Base-by-base conservation (phyloP, 176 grass and related monocot genomes). In the Guadua angustifolia region DNA sequence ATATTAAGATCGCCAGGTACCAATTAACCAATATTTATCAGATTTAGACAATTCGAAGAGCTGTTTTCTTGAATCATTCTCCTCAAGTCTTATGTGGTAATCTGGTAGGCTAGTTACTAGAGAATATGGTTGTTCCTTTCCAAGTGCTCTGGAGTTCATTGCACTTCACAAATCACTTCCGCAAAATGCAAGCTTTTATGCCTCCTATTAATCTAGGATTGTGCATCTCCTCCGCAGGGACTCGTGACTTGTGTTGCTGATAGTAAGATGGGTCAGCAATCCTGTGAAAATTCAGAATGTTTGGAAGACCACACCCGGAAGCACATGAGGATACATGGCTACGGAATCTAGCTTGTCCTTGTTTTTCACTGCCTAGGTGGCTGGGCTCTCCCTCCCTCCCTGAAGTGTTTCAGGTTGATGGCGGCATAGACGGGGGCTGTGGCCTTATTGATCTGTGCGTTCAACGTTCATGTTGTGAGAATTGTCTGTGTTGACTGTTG, bases 1-100 rank as follows among this genome's bases (percentile, higher is more conserved):
- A 86, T 70, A 86, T 94, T 81, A 99, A 93, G 77, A 99, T 99
- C 49, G 44, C 81, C 36, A 99, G 93, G 97, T 99, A 99, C 39
- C 64, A 62, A 57, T 69, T 50, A 73, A 46, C 68, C 52, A 33
- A 88, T 70, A 10, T 69, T 74, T 4, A 59, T 67, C 57, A 50
- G 42, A 57, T 53, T 82, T 86, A 15, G 21, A n/a, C 10, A 7
- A 57, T 72, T 65, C 78, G 39, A 67, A 58, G 46, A 45, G 66
- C 33, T 78, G 63, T 52, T 81, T 55, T 75, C n/a, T 62, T 36
- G 19, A 70, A n/a, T 38, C n/a, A 66, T 64, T 72, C 25, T 82
- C 9, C 16, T 49, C 16, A 19, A 19, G 7, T 77, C 69, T 56
- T 51, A 57, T 66, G 38, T 44, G 18, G 18, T 51, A 36, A 24